Percentiles rank a stretch among this genome's conserved stretches.
Conservation (phyloP, 352 stramenopile species). For the Detonula confervacea region DNA sequence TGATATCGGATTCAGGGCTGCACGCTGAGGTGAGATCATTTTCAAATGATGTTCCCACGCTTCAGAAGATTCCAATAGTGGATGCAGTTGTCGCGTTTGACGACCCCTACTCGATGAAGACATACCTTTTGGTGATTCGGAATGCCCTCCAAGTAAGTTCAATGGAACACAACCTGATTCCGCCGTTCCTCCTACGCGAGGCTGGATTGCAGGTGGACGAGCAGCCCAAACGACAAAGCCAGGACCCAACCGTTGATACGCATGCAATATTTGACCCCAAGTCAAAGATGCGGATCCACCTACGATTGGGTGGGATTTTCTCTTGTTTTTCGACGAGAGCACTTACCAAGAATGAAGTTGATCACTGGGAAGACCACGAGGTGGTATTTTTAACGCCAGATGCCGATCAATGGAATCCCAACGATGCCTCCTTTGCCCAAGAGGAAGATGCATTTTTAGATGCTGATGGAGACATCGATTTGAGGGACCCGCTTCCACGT, state of each 20-base stretch:
- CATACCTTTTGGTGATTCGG: conserved; percentile 43
- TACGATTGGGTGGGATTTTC: conserved; percentile 52
- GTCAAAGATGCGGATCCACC: conserved; percentile 36
- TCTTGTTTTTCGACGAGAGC: conserved; percentile 49
- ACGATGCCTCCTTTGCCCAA: not conserved
- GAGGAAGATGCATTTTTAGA: conserved; percentile 18
- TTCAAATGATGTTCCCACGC: not conserved
- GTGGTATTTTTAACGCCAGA: conserved; percentile 25
- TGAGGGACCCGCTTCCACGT: too few relatives aligned
- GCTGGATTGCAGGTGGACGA: conserved; percentile 52
- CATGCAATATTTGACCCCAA: conserved; percentile 36
- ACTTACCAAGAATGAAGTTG: conserved; percentile 27
- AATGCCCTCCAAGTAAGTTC: conserved; percentile 53
- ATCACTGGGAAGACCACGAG: conserved; percentile 7
- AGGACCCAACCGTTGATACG: conserved; percentile 2
- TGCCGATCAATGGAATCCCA: conserved; percentile 2
- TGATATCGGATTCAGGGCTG: conserved; percentile 14
- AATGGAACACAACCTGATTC: conserved; percentile 64
- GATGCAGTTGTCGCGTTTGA: conserved; percentile 51
- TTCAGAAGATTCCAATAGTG: conserved; percentile 28
- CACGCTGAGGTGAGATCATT: conserved; percentile 32
- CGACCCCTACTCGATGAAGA: conserved; percentile 10
- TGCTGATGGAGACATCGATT: not conserved
- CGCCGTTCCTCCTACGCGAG: conserved; percentile 57
- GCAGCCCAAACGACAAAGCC: conserved; percentile 41